Base-by-base conservation (phyloP, 495 filamentous ascomycete species). In the Neurospora sp. region DNA sequence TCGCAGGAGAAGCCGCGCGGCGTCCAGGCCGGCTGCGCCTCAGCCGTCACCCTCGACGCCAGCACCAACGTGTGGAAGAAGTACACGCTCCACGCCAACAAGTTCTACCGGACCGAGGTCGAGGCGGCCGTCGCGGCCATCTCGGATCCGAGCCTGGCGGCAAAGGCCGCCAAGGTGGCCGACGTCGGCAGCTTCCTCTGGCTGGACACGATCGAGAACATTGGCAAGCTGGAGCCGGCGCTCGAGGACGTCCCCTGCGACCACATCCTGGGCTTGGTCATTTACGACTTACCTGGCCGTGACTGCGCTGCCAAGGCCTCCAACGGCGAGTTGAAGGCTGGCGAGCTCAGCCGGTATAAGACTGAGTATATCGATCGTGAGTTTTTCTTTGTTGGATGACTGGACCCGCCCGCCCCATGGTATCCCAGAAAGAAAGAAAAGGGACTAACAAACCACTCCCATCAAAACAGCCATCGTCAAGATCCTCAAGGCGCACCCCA, bases 251-350 rank as follows among this genome's bases (percentile, higher is more conserved):
- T 90, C 72, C 82, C 87, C 68, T 82, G 85, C 76, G 77, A 86
- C 75, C 82, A 90, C 76, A 86, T 84, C 70, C 85, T 87, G 39
- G 89, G 89, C 76, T 86, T 90, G 72, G 91, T 94, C 77, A 88
- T 93, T 76, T 94, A 94, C 81, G 90, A 94, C 81, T 82, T 94
- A 45, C 91, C 91, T 48, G 91, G 91, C 74, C 90, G 91, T 82
- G 91, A 94, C 78, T 94, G 91, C 79, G 89, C 91, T 40, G 91
- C 91, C 71, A 85, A 88, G 80, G 91, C 91, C 39, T 93, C 91
- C 75, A 93, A 93, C 81, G 91, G 91, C 78, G 91, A 94, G 82
- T 89, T 90, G 68, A 84, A 86, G 22, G 87, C 91, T 80, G 88
- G 86, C 72, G 84, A 90, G 78, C 79, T 93, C 74, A 78, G 76